Evolutionary conservation across 495 filamentous ascomycete genomes (phyloP).

Genomic region (Rusavskia elegans): DNA sequence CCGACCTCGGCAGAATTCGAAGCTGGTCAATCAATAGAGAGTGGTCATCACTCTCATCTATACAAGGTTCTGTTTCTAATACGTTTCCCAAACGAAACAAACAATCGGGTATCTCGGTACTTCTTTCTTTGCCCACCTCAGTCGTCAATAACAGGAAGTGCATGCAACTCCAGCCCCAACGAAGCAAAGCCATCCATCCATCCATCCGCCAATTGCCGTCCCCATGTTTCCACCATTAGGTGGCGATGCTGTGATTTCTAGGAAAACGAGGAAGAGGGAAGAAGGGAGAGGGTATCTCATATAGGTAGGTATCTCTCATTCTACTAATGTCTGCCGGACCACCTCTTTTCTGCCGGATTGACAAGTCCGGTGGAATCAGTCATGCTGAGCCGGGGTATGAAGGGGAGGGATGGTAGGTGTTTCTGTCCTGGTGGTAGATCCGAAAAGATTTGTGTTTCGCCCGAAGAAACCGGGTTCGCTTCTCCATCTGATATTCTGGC

Average conservation of each 20-base stretch:
- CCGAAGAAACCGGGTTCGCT: neutral
- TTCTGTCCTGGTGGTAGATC: neutral
- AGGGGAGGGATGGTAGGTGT: neutral
- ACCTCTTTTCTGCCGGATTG: neutral
- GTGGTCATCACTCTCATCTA: neutral
- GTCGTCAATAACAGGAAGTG: neutral
- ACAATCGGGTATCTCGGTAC: neutral
- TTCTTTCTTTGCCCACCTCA: neutral
- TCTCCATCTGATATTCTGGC: neutral
- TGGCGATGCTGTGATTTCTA: too few relatives aligned
- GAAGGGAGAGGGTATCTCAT: too few relatives aligned
- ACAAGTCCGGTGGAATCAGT: neutral
- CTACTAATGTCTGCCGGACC: neutral
- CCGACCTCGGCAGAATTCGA: too few relatives aligned
- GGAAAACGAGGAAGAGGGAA: too few relatives aligned
- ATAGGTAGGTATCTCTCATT: too few relatives aligned
- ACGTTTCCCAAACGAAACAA: neutral
- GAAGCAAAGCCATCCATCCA: neutral
- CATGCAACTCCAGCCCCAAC: neutral
- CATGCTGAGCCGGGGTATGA: neutral
- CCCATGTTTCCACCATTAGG: neutral
- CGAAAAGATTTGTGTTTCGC: neutral
- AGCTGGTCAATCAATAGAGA: neutral
- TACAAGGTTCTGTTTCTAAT: neutral
- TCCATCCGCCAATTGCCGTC: neutral